These are phyloP conservation scores for Hyaloscypha hepaticicola DNA, from an alignment of 495 filamentous ascomycete species.

Conservation along the genomic window DNA sequence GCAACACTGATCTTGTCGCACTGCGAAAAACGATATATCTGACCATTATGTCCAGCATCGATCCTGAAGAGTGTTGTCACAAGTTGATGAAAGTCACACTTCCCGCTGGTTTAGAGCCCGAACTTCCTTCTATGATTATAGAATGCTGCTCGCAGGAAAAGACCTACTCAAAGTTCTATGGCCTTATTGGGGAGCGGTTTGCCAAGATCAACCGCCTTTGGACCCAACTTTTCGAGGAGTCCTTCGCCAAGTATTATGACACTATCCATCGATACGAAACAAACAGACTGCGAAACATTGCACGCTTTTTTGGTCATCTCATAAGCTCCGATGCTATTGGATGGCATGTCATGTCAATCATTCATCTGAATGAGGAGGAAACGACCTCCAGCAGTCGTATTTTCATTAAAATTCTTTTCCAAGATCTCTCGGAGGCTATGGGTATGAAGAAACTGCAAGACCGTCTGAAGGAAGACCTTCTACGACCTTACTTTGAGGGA, in stretches of 20 bases:
- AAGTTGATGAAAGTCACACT: constrained; percentile 91
- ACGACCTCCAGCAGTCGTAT: constrained; percentile 94
- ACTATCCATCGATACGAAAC: constrained; percentile 97
- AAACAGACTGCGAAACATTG: constrained; percentile 90
- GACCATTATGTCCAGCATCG: constrained; percentile 92
- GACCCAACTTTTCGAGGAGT: constrained; percentile 85
- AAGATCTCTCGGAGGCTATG: constrained; percentile 84
- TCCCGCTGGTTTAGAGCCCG: constrained; percentile 82
- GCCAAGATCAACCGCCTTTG: constrained; percentile 93
- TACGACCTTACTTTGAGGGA: constrained; percentile 77
- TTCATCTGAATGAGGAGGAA: constrained; percentile 94
- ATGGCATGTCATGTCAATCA: constrained; percentile 82
- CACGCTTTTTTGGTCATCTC: constrained; percentile 90
- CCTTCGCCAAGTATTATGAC: constrained; percentile 91
- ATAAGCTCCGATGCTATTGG: constrained; percentile 83
- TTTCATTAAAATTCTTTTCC: constrained; percentile 96
- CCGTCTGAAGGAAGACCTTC: constrained; percentile 70
- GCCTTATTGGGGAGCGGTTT: constrained; percentile 89
- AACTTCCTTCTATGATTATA: constrained; percentile 93
- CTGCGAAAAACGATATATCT: constrained; percentile 93
- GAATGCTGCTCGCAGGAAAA: constrained; percentile 94
- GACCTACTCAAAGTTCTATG: constrained; percentile 96
- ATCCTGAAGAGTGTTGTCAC: constrained; percentile 94
- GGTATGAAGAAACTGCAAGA: constrained; percentile 77
- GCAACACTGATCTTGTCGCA: constrained; percentile 91